A percentile compares a stretch with the other conserved stretches of the same genome.
These are phyloP conservation scores for Coemansia sp. DNA, from an alignment of 192 early-diverging fungal genomes.

Conservation along the genomic window DNA sequence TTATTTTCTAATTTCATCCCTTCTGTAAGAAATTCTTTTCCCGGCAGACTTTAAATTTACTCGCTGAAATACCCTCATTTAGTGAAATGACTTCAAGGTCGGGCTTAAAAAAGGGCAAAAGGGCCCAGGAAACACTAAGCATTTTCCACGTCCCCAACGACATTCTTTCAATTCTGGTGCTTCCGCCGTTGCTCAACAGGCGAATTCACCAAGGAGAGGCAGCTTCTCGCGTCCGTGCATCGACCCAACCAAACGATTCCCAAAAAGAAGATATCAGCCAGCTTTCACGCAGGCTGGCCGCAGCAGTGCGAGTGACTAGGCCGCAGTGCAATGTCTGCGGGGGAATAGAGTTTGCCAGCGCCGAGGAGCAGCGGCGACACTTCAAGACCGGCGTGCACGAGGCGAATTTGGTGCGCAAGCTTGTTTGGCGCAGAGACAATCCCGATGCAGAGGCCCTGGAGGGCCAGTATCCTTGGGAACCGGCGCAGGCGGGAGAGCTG, in stretches of 20 bases:
- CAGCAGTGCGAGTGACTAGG: conserved; percentile 17
- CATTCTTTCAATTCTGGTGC: not conserved
- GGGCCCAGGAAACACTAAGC: not conserved
- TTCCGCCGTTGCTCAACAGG: conserved; percentile 1
- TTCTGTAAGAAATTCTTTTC: too few species aligned
- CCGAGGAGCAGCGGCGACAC: conserved; percentile 28
- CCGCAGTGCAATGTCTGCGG: conserved; percentile 41
- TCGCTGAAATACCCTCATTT: too few species aligned
- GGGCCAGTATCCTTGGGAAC: conserved; percentile 34
- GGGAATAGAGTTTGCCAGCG: conserved; percentile 27
- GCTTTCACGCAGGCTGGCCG: conserved; percentile 12
- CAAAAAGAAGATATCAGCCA: not conserved
- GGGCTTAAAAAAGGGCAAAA: not conserved
- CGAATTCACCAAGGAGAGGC: not conserved
- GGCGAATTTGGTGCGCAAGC: conserved; percentile 22
- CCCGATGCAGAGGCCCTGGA: not conserved
- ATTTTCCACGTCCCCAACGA: conserved; percentile 10
- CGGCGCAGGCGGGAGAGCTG: not conserved
- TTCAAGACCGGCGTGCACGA: conserved; percentile 22
- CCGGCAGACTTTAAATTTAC: too few species aligned
- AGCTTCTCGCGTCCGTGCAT: too few species aligned
- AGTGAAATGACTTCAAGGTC: not conserved
- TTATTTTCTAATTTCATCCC: too few species aligned
- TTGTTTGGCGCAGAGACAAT: conserved; percentile 21
- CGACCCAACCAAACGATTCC: too few species aligned